These are phyloP conservation scores for Ophiostoma tasmaniense DNA, from an alignment of 2,329 filamentous ascomycete genomes.

Conservation along the genomic window DNA sequence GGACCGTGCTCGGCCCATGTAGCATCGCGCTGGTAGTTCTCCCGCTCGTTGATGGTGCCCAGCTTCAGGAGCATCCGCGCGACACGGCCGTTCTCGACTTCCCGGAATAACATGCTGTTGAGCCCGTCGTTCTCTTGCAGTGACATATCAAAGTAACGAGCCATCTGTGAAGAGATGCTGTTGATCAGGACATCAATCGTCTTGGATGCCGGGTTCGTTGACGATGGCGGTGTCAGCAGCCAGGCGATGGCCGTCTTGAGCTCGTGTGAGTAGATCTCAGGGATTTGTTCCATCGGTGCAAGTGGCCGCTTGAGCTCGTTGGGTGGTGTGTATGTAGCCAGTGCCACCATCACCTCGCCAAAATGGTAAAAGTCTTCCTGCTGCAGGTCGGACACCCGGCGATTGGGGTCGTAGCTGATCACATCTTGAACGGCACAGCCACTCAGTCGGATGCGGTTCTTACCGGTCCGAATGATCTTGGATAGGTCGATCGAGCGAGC, in stretches of 20 bases:
- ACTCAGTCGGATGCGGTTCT: slow-evolving; percentile 79
- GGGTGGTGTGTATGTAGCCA: slow-evolving; percentile 61
- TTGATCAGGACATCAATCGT: slow-evolving; percentile 71
- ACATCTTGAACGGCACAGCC: slow-evolving; percentile 88
- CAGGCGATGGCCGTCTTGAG: slow-evolving; percentile 73
- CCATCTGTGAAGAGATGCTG: slow-evolving; percentile 69
- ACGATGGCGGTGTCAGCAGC: slow-evolving; percentile 58
- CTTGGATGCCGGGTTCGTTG: slow-evolving; percentile 48
- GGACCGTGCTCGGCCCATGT: slow-evolving; percentile 90
- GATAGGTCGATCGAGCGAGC: slow-evolving; percentile 78
- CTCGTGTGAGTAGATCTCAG: slow-evolving; percentile 64
- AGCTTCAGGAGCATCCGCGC: slow-evolving; percentile 75
- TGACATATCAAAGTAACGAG: slow-evolving; percentile 65
- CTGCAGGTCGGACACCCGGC: slow-evolving; percentile 66
- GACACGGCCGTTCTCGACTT: slow-evolving; percentile 83
- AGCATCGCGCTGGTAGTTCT: slow-evolving; percentile 51
- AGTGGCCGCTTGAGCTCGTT: slow-evolving; percentile 43
- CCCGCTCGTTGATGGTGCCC: slow-evolving; percentile 79
- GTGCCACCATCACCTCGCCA: slow-evolving; percentile 71
- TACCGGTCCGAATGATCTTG: slow-evolving; percentile 84
- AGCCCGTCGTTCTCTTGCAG: slow-evolving; percentile 74
- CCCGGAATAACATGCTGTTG: slow-evolving; percentile 61
- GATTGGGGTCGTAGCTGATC: slow-evolving; percentile 66
- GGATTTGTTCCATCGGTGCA: slow-evolving; percentile 64
- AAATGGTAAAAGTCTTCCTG: slow-evolving; percentile 81